These are phyloP conservation scores for Phalaenopsis equestris DNA, from an alignment of 106 monocot genomes.

Conservation along the genomic window DNA sequence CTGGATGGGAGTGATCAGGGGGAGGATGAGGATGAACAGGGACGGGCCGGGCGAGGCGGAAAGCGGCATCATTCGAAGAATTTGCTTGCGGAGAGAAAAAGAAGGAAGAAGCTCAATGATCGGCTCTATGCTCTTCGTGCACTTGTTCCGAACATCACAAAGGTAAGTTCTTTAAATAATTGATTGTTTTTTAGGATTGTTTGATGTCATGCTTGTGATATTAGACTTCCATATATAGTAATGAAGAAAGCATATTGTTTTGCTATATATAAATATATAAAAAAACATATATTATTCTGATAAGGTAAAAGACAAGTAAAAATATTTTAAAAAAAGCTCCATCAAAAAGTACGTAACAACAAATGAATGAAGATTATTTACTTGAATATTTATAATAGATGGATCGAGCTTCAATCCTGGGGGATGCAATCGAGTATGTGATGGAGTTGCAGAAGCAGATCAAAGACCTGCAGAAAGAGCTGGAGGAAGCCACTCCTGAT, in stretches of 20 bases:
- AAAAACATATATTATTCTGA: too few species aligned
- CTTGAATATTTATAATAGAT: conserved; percentile 24
- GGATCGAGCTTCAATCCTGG: conserved; percentile 79
- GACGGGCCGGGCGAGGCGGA: conserved; percentile 17
- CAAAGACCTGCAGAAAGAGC: conserved; percentile 62
- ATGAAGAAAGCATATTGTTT: too few species aligned
- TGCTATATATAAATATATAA: too few species aligned
- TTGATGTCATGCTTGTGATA: neutral
- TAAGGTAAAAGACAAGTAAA: too few species aligned
- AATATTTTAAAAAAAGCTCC: too few species aligned
- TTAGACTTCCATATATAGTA: too few species aligned
- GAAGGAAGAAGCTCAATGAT: conserved; percentile 96
- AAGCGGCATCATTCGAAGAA: conserved; percentile 73
- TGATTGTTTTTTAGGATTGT: neutral
- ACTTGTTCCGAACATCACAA: conserved; percentile 85
- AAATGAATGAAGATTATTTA: neutral
- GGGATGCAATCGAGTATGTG: conserved; percentile 71
- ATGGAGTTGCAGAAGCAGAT: conserved; percentile 53
- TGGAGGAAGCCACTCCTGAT: conserved; percentile 37
- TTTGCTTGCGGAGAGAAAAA: conserved; percentile 69
- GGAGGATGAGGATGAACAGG: conserved; percentile 50
- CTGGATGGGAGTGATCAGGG: conserved; percentile 48
- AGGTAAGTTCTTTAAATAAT: conserved; percentile 23
- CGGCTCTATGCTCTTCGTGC: conserved; percentile 62
- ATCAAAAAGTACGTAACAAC: too few species aligned